Base-by-base conservation (phyloP, 352 stramenopile species). In the Thalassiosira mediterranea region DNA sequence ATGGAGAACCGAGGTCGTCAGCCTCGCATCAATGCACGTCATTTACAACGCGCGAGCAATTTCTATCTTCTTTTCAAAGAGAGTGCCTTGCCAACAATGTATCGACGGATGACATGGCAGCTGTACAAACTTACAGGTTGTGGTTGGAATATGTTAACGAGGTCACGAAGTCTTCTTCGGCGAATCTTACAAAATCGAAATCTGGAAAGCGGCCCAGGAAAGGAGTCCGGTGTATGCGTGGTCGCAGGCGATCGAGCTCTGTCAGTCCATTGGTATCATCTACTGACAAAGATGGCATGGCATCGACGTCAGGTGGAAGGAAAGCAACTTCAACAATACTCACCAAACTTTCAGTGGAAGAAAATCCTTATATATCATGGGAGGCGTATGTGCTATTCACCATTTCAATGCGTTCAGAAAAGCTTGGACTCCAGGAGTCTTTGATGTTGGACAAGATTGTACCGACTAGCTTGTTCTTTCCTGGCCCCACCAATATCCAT, bases 371-470 rank as follows among this genome's bases (percentile, higher is more conserved):
- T 31, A 46, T 79, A 10, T 72, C 54, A 7, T 83, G 66, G 66
- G 74, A 83, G 37, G 61, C 74, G 19, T 78, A 78, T 52, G 62
- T 79, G 1, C 46, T 83, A 0, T 83, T 76, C 25, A 70, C 62
- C 10, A 25, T 83, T 19, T 29, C 21, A 58, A 47, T 38, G n/a
- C 74, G 65, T 21, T 46, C 62, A 21, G 3, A 44, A 23, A 42
- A 54, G 32, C 8, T 72, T 0, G 23, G 56, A 5, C 19, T 25
- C 28, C 58, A 31, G 17, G 8, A 63, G 11, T 48, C 46, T 29
- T 40, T 37, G 19, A 32, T n/a, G 40, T 53, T 48, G 38, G 21
- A 46, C 0, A 25, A 42, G 38, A 28, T 56, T 15, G 19, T 49
- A 8, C 26, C 40, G 25, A 37, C 51, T 7, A 40, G 21, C 29